phyloP scores from a whole-genome alignment of 2,329 filamentous ascomycete genomes.

The Botryotinia convoluta region DNA sequence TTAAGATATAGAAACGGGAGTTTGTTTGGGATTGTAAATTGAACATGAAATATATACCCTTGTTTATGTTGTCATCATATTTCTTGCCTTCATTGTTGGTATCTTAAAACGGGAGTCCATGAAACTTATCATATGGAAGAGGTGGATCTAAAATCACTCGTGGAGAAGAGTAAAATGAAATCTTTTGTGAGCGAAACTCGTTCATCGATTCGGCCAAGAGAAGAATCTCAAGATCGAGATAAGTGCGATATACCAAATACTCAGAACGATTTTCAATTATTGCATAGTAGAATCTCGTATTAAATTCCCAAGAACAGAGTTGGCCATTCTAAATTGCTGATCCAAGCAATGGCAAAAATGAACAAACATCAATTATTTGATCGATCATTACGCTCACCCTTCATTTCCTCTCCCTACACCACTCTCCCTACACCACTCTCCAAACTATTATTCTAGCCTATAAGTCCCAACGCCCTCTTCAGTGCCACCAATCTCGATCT shows the following conservation, averaged over 20 bases:
- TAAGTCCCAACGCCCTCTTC: background rate
- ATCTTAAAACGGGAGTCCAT: background rate
- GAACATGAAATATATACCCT: background rate
- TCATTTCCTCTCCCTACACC: background rate
- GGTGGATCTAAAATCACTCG: background rate
- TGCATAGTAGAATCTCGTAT: background rate
- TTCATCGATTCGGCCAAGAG: background rate
- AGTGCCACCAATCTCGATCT: background rate
- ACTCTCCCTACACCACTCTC: too few species aligned
- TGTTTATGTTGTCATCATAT: background rate
- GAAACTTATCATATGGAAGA: background rate
- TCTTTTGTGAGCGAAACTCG: background rate
- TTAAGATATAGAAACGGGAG: background rate
- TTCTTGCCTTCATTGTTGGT: background rate
- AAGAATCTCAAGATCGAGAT: background rate
- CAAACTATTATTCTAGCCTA: background rate
- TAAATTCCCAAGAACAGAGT: background rate
- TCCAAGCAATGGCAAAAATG: background rate
- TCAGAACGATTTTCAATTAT: background rate
- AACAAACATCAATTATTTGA: background rate
- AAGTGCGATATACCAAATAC: background rate
- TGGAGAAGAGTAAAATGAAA: background rate
- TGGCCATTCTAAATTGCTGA: background rate
- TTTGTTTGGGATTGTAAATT: background rate
- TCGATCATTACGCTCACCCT: background rate